These are phyloP conservation scores for Persicaria tinctoria DNA, from an alignment of 148 eudicot species.

Conservation along the genomic window DNA sequence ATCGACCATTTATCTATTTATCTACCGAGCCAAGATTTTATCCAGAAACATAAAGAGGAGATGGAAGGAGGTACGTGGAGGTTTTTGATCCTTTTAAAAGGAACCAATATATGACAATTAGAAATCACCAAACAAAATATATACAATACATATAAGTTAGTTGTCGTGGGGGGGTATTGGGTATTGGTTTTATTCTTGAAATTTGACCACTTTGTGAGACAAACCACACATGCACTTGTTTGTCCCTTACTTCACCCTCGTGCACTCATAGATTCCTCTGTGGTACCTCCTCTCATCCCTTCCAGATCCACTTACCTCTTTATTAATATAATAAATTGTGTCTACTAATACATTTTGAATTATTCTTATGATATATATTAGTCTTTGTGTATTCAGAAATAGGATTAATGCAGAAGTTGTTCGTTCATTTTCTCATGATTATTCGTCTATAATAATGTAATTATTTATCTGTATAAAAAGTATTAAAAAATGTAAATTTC, in stretches of 20 bases:
- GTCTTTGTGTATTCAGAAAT: too few relatives aligned
- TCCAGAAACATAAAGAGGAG: background rate
- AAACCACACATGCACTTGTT: constrained; percentile 1
- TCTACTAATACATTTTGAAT: too few relatives aligned
- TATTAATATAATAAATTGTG: too few relatives aligned
- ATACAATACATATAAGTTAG: too few relatives aligned
- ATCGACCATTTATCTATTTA: too few relatives aligned
- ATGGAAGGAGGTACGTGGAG: background rate
- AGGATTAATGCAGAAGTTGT: too few relatives aligned
- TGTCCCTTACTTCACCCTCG: constrained; percentile 7
- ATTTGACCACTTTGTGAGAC: constrained; percentile 2
- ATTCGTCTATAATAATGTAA: too few relatives aligned
- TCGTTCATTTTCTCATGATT: too few relatives aligned
- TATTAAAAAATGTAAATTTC: too few relatives aligned
- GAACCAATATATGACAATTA: background rate
- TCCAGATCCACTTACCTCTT: background rate
- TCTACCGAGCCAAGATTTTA: background rate
- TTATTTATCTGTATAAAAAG: too few relatives aligned
- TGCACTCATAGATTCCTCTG: constrained; percentile 2
- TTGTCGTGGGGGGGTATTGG: background rate
- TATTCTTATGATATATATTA: too few relatives aligned
- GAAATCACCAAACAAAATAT: background rate
- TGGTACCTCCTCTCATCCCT: background rate
- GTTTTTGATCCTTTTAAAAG: background rate
- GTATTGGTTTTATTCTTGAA: background rate